phyloP scores from a whole-genome alignment of 139 green algal genomes.

The Chlorella sp. region DNA sequence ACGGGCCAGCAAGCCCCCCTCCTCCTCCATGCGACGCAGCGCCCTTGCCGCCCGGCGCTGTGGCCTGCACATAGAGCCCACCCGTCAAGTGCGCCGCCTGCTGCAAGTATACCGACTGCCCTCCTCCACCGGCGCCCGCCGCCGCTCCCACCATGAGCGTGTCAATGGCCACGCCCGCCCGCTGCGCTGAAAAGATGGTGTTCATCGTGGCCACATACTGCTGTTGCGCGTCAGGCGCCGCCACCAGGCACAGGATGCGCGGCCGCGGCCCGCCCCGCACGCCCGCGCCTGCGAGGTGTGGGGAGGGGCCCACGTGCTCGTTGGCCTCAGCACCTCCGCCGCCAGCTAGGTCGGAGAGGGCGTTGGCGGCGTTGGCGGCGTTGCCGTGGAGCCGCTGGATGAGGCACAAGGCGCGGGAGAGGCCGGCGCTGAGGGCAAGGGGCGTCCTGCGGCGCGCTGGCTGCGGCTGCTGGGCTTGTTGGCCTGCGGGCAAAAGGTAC shows the following conservation, averaged over 20 bases:
- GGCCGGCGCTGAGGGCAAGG: constrained; percentile 37
- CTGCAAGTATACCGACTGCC: constrained; percentile 84
- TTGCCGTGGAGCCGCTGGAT: constrained; percentile 28
- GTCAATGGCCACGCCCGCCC: constrained; percentile 53
- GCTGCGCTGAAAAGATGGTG: constrained; percentile 74
- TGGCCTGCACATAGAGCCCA: not conserved
- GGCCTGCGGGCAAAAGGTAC: no score
- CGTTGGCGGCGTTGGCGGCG: not conserved
- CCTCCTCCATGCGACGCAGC: not conserved
- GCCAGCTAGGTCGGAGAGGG: not conserved
- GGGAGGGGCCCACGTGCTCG: not conserved
- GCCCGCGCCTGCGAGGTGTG: not conserved
- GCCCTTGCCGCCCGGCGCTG: not conserved
- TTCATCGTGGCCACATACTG: constrained; percentile 83
- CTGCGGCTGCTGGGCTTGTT: no score
- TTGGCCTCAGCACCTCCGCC: not conserved
- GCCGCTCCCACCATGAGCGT: constrained; percentile 20
- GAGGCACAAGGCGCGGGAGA: constrained; percentile 53
- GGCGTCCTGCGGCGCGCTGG: no score
- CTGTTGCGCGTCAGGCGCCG: constrained; percentile 34
- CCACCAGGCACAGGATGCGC: constrained; percentile 48
- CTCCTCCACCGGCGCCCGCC: no score
- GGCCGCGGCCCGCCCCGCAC: constrained; percentile 5
- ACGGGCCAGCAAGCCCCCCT: no score
- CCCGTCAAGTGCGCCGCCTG: constrained; percentile 14